Evolutionary conservation across 2,329 filamentous ascomycete species (phyloP), one percentile per base, ranked within the genome.

Genomic region (Xylariomycetidae sp.): DNA sequence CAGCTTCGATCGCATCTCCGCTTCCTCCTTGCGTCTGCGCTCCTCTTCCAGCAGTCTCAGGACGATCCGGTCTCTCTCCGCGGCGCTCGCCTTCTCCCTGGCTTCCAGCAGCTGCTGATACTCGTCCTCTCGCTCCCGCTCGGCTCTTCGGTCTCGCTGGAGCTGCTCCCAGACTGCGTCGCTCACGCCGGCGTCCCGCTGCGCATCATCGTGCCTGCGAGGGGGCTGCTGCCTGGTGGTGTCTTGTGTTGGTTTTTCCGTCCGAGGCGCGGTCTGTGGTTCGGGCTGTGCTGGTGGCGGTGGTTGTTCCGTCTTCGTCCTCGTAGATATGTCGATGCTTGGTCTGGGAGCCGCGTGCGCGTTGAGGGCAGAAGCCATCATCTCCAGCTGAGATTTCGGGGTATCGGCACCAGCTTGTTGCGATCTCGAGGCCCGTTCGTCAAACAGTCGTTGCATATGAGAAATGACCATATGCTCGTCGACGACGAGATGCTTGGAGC

Each of bases 121-220:
- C 22, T 33, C 34, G n/a, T 29, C 18, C 33, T 35, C 38, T 17
- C 22, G 23, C 19, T 41, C 18, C 13, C 29, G 27, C 6, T 36
- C 34, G 16, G 28, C 38, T 8, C 5, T 27, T n/a, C 17, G 30
- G 15, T 33, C 36, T 18, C 13, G 36, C 31, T 38, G 34, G 10
- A 37, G 25, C 13, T 34, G 31, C 12, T 37, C 26, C 34, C 31
- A 40, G 15, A 34, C 34, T 16, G 29, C 34, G 19, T 37, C 34
- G 1, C 29, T 16, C 11, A 37, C 31, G 9, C 31, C 36, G 19
- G 38, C 27, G 20, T 38, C 35, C 11, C 31, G 36, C n/a, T n/a
- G n/a, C n/a, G n/a, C n/a, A 25, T 13, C 6, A 18, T 22, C 10
- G 20, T 13, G 13, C 31, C 25, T 14, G 16, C 14, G 27, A 14